Percentiles rank a stretch among this genome's conserved stretches.
These are phyloP conservation scores for Chrysosporium keratinophilum DNA, from an alignment of 2,329 filamentous ascomycete species.

Conservation along the genomic window DNA sequence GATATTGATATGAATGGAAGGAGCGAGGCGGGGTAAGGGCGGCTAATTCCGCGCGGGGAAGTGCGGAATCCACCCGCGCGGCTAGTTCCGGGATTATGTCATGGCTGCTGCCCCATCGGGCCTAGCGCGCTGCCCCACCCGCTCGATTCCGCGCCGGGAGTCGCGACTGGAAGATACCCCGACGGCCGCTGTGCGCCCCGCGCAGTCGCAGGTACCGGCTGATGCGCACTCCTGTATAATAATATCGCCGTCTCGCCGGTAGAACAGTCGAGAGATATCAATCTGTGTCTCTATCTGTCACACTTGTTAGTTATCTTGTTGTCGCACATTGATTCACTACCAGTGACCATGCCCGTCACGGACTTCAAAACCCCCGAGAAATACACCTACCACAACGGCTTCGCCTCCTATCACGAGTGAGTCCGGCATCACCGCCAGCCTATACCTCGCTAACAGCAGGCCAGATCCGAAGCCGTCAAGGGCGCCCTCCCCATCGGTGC, in stretches of 20 bases:
- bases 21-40: no score
- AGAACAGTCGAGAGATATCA: not conserved
- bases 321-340: not conserved
- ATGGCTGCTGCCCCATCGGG: not conserved
- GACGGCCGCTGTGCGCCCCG: not conserved
- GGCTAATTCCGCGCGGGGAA: not conserved
- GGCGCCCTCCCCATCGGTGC: constrained; percentile 63
- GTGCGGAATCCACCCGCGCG: constrained; percentile 14
- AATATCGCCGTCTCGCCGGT: not conserved
- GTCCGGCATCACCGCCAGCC: constrained; percentile 27
- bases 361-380: constrained; percentile 54
- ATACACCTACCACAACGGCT: constrained; percentile 71
- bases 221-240: not conserved
- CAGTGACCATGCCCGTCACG: constrained; percentile 50
- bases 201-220: not conserved
- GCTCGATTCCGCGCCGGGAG: not conserved
- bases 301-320: no score
- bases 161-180: not conserved
- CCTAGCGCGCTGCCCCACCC: not conserved
- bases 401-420: constrained; percentile 66
- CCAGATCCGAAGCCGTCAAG: constrained; percentile 63
- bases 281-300: no score
- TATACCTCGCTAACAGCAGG: constrained; percentile 14
- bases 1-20: no score
- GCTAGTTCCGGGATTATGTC: constrained; percentile 11